Percentiles rank a stretch among this genome's conserved stretches.
Evolutionary conservation across 306 rosid species (phyloP).

Genomic region (Fagus sylvatica): DNA sequence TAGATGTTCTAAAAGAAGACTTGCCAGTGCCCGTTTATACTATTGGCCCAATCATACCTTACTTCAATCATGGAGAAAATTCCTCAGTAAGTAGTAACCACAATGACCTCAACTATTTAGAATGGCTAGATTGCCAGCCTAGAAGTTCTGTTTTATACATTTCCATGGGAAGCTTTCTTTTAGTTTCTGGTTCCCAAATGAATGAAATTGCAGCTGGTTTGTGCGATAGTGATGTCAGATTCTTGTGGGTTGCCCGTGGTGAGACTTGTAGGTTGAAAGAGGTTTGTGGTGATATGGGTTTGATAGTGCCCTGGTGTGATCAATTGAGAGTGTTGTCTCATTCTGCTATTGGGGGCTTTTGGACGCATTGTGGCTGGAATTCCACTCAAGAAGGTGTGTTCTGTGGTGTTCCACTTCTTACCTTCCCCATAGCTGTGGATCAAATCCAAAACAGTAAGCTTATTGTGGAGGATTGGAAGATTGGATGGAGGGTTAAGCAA

Average conservation of each 20-base stretch:
- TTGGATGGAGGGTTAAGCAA: constrained; percentile 53
- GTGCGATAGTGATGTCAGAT: constrained; percentile 33
- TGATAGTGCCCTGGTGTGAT: constrained; percentile 58
- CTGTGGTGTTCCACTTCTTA: constrained; percentile 52
- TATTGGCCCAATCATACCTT: constrained; percentile 53
- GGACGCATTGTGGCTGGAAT: constrained; percentile 71
- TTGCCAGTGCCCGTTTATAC: constrained; percentile 39
- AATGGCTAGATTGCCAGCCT: constrained; percentile 55
- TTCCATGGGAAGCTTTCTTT: constrained; percentile 51
- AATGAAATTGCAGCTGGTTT: constrained; percentile 52
- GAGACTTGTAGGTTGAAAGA: constrained; percentile 27
- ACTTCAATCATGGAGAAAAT: constrained; percentile 5
- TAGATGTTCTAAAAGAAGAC: constrained; percentile 32
- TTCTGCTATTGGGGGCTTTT: constrained; percentile 49
- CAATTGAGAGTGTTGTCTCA: constrained; percentile 58
- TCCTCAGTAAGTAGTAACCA: not conserved
- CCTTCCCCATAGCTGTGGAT: constrained; percentile 50
- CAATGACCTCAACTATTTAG: constrained; percentile 13
- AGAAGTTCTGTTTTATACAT: constrained; percentile 47
- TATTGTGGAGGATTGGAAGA: constrained; percentile 56
- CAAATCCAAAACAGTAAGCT: constrained; percentile 38
- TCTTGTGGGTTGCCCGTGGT: constrained; percentile 51
- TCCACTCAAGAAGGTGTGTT: constrained; percentile 49
- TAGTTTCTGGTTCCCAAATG: constrained; percentile 47
- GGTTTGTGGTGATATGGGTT: constrained; percentile 38